These are phyloP conservation scores for Saprolegnia parasitica DNA, from an alignment of 352 stramenopile species.

Conservation along the genomic window DNA sequence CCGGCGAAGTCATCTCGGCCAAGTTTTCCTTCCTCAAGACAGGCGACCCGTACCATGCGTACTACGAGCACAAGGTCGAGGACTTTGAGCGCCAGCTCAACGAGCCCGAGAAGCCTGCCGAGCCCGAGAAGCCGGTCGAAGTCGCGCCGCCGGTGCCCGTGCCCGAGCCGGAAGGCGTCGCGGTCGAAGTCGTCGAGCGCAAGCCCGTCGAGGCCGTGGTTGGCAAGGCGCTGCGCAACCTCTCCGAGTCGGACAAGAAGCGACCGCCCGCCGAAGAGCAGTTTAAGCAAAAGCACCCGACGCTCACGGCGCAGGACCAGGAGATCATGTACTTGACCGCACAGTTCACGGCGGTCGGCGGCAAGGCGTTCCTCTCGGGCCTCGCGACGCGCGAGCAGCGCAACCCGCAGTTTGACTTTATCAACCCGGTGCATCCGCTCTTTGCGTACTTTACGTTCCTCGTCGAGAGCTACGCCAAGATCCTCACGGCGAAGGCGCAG, in stretches of 20 bases:
- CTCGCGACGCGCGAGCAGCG: conserved; percentile 93
- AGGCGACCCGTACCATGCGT: conserved; percentile 95
- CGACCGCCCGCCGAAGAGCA: conserved; percentile 52
- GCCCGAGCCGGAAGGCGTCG: conserved; percentile 11
- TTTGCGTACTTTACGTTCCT: conserved; percentile 98
- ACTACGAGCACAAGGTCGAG: conserved; percentile 97
- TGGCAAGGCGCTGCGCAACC: conserved; percentile 84
- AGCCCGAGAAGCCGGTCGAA: conserved; percentile 32
- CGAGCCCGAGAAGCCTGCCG: conserved; percentile 28
- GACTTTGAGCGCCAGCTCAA: conserved; percentile 49
- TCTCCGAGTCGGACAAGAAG: conserved; percentile 35
- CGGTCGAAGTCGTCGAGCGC: conserved; percentile 69
- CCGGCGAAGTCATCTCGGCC: conserved; percentile 90
- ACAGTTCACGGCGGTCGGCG: conserved; percentile 95
- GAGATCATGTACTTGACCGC: conserved; percentile 98
- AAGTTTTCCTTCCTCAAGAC: conserved; percentile 98
- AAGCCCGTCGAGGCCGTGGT: conserved; percentile 78
- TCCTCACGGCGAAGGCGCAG: conserved; percentile 69
- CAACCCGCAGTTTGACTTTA: conserved; percentile 97
- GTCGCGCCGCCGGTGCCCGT: conserved; percentile 19
- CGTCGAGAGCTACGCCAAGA: conserved; percentile 94
- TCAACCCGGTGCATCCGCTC: conserved; percentile 95
- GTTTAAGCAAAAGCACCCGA: conserved; percentile 88
- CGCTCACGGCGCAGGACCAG: conserved; percentile 89
- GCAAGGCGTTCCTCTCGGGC: conserved; percentile 92